Base-by-base conservation (phyloP, 352 stramenopile species). In the Pythium biforme region DNA sequence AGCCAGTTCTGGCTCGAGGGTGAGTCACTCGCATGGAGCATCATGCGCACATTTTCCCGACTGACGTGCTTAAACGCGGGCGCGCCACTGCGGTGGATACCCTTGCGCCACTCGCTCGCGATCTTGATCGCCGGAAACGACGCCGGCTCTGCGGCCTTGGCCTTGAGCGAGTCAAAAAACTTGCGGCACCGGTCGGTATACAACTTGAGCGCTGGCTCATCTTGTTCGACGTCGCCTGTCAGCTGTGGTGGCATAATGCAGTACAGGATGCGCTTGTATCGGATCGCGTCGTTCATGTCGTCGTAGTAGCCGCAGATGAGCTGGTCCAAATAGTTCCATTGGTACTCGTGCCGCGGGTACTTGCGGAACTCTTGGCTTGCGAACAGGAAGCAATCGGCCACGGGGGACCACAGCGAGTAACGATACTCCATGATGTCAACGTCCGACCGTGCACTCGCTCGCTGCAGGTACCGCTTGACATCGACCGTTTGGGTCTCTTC, bases 271-370 rank as follows among this genome's bases (percentile, higher is more conserved):
- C 87, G 80, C 50, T 92, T 92, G 59, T 91, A 93, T 23, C 86
- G 84, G 37, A 89, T 91, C 25, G 69, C 80, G 66, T 95, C 87
- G 59, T 74, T 87, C 85, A 95, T 95, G 33, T 91, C 79, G 60
- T 94, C 87, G 23, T 88, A 88, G 69, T 95, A 92, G 48, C 87
- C 83, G 46, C 84, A 95, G 22, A 95, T 89, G 27, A 95, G 66
- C 57, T 94, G 83, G 56, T 95, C 87, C 20, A 93, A 59, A 45
- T 90, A 83, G 64, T 95, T 95, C 87, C 87, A 95, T 45, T 86
- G 72, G 69, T 95, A 90, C 60, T 95, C 84, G 40, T 87, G 75
- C 29, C 74, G 65, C 31, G 82, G 84, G 48, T 93, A 93, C 72
- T 94, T 91, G 66, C 82, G 82, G 61, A 95, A 95, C 64, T 89